Base-by-base conservation (phyloP, 345 rosid genomes). In the Rhodamnia argentea region DNA sequence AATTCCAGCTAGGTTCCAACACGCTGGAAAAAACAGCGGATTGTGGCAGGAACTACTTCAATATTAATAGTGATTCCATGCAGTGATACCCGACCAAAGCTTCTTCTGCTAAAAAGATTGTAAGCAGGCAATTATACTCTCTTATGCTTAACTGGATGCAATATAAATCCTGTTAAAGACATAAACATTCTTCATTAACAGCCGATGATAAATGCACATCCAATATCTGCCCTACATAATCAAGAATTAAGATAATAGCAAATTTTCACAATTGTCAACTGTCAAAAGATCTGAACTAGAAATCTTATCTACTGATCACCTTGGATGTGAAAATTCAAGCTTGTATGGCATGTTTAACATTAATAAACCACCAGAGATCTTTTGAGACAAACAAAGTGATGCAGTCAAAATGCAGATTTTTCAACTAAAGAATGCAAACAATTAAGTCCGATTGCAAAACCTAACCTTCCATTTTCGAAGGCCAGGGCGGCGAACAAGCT, bases 391-490 rank as follows among this genome's bases (percentile, higher is more conserved):
- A 62, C 75, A 70, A 70, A 70, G 47, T 18, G 20, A 37, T 40
- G 23, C 78, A 37, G 78, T 70, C 78, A 70, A 70, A 70, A 37
- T 37, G 78, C 78, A 70, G 47, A 9, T 37, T 18, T 24, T 18
- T 18, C 78, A 70, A 22, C 47, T 23, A 52, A 9, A 37, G 32
- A 44, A 29, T 7, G 62, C 44, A 50, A 62, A 86, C 27, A 10
- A 37, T 52, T 9, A 22, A 29, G 75, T 84, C 29, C 47, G 11
- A 86, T 52, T 27, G 44, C 53, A 24, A 84, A 20, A 86, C 89
- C 92, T 82, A 85, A 95, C 99, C 99, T 95, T 97, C 99, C 99
- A 97, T 90, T 85, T 96, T 86, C 81, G 93, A 84, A 94, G 93
- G 88, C 98, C 99, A 59, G 98, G 98, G 85, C 97, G 92, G 56